Conservation (phyloP, 1,284 basidiomycete genomes). For the Amylostereum areolatum region DNA sequence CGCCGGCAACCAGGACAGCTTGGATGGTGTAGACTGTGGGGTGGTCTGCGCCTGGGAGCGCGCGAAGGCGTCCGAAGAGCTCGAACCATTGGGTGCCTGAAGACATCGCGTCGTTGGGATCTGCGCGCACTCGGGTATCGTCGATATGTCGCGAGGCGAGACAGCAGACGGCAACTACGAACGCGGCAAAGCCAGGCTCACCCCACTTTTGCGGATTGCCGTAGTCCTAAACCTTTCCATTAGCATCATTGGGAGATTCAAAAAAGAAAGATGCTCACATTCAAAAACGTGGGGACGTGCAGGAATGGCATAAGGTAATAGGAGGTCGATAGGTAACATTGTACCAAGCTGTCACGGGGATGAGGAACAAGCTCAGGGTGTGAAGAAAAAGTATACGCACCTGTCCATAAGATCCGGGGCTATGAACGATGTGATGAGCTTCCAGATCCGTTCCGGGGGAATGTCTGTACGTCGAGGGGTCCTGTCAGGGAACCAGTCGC, state of each 20-base stretch:
- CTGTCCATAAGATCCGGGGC: conserved; percentile 88
- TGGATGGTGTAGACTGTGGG: conserved; percentile 88
- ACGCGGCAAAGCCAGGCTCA: conserved; percentile 86
- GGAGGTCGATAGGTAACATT: conserved; percentile 83
- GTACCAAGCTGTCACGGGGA: conserved; percentile 51
- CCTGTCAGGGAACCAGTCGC: conserved; percentile 74
- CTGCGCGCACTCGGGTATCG: conserved; percentile 78
- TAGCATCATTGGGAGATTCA: conserved; percentile 3
- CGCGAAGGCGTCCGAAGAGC: conserved; percentile 77
- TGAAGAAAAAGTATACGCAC: conserved; percentile 29
- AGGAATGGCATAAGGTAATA: conserved; percentile 88
- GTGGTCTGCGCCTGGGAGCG: conserved; percentile 78
- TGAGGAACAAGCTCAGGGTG: background rate
- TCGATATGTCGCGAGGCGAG: conserved; percentile 86
- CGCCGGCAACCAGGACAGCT: conserved; percentile 79
- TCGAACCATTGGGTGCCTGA: conserved; percentile 91
- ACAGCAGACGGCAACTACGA: conserved; percentile 86
- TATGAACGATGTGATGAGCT: conserved; percentile 68
- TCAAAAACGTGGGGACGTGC: conserved; percentile 82
- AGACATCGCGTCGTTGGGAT: conserved; percentile 73
- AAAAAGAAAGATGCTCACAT: conserved; percentile 42
- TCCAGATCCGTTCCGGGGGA: conserved; percentile 75
- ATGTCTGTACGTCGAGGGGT: conserved; percentile 66
- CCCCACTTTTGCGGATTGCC: conserved; percentile 90
- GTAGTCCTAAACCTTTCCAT: conserved; percentile 57